These are phyloP conservation scores for Talinum fruticosum DNA, from an alignment of 148 eudicot genomes.

Conservation along the genomic window DNA sequence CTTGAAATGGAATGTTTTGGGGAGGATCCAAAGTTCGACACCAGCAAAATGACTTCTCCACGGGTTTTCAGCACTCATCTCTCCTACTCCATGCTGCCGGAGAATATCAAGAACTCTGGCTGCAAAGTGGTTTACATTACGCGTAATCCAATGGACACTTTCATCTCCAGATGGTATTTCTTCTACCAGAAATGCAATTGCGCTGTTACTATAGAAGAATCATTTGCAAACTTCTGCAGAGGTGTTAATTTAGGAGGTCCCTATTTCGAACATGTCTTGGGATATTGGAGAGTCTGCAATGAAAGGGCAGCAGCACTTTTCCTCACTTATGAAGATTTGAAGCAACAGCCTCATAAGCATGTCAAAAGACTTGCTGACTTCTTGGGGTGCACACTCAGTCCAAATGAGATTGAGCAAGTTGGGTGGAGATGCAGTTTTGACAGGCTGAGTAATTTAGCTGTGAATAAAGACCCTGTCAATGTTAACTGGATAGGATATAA, in stretches of 20 bases:
- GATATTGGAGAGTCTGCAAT: slow-evolving; percentile 9
- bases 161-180: slow-evolving; percentile 17
- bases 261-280: slow-evolving; percentile 16
- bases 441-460: slow-evolving; percentile 22
- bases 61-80: slow-evolving; percentile 22
- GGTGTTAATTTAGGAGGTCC: slow-evolving; percentile 2
- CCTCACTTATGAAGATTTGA: slow-evolving; percentile 21
- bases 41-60: slow-evolving; percentile 2
- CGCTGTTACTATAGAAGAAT: neutral
- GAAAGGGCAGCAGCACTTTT: slow-evolving; percentile 10
- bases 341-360: slow-evolving; percentile 5
- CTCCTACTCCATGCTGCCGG: slow-evolving; percentile 7
- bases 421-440: slow-evolving; percentile 14
- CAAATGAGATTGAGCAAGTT: slow-evolving; percentile 13
- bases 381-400: slow-evolving; percentile 4
- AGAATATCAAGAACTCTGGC: slow-evolving; percentile 7
- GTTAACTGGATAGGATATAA: neutral
- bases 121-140: slow-evolving; percentile 7
- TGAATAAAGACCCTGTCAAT: neutral
- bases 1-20: slow-evolving; percentile 8
- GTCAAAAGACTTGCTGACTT: slow-evolving; percentile 16
- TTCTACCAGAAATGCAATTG: neutral
- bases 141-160: slow-evolving; percentile 18
- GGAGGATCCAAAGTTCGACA: neutral
- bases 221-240: slow-evolving; percentile 8